Percentiles rank a stretch among this genome's conserved stretches.
Evolutionary conservation across 2,329 filamentous ascomycete species (phyloP).

Genomic region (Penicillium sp.): DNA sequence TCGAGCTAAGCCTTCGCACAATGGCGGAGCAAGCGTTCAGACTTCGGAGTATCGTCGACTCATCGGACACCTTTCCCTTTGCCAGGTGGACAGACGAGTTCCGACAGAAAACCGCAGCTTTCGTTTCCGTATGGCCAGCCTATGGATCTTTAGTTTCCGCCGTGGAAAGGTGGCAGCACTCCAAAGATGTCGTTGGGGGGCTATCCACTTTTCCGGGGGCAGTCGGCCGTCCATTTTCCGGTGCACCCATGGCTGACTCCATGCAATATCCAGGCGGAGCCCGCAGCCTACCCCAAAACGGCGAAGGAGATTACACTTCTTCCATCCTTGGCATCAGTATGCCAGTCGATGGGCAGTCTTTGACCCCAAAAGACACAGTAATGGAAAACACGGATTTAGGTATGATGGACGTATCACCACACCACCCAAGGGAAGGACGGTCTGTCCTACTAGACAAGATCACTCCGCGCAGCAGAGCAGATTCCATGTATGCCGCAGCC

Average conservation of each 20-base stretch:
- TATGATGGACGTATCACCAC: slow-evolving; percentile 22
- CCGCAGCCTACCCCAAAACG: slow-evolving; percentile 9
- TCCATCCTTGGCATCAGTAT: slow-evolving; percentile 33
- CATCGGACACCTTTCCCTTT: slow-evolving; percentile 32
- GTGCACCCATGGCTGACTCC: neutral
- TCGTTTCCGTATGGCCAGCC: slow-evolving; percentile 33
- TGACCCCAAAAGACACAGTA: slow-evolving; percentile 31
- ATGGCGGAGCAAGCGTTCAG: slow-evolving; percentile 35
- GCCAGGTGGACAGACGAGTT: slow-evolving; percentile 33
- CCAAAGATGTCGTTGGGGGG: slow-evolving; percentile 13
- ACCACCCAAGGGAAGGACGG: slow-evolving; percentile 10
- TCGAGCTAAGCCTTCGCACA: slow-evolving; percentile 35
- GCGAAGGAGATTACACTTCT: slow-evolving; percentile 23
- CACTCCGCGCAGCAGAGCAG: slow-evolving; percentile 14
- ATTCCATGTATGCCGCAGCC: slow-evolving; percentile 16
- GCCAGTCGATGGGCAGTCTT: slow-evolving; percentile 29
- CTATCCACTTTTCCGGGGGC: slow-evolving; percentile 8
- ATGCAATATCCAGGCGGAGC: slow-evolving; percentile 10
- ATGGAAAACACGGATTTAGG: slow-evolving; percentile 29
- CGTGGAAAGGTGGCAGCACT: slow-evolving; percentile 29
- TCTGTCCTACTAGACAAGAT: slow-evolving; percentile 18
- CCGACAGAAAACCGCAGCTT: slow-evolving; percentile 24
- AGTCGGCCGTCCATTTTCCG: neutral
- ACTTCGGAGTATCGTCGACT: slow-evolving; percentile 28
- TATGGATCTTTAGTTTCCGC: slow-evolving; percentile 30